phyloP scores from a whole-genome alignment of 805 yeast species.

The Suhomyces pyralidae region DNA sequence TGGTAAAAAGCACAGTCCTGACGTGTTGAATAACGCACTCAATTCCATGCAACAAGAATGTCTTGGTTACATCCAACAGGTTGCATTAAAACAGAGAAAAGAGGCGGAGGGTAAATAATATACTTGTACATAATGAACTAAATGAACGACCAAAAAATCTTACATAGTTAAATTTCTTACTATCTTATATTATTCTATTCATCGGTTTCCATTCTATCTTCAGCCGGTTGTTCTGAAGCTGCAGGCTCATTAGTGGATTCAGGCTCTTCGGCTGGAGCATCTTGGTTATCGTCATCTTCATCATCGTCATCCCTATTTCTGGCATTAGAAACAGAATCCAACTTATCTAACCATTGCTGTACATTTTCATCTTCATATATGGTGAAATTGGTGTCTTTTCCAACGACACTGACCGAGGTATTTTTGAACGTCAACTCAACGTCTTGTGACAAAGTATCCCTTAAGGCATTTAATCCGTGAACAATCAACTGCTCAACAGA shows the following conservation, averaged over 20 bases:
- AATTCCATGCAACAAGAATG: conserved; percentile 37
- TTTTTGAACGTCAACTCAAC: conserved; percentile 81
- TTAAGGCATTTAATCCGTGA: conserved; percentile 83
- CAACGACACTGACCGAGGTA: conserved; percentile 92
- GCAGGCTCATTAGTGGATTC: conserved; percentile 13
- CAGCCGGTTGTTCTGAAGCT: conserved; percentile 12
- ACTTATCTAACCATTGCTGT: conserved; percentile 73
- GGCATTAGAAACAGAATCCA: conserved; percentile 62
- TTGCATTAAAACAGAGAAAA: conserved; percentile 34
- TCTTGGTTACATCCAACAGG: conserved; percentile 37
- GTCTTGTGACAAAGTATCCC: conserved; percentile 93
- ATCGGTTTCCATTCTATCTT: conserved; percentile 43
- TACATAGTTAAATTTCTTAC: too few species aligned
- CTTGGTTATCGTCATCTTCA: conserved; percentile 24
- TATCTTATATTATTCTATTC: conserved; percentile 11
- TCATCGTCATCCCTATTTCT: conserved; percentile 47
- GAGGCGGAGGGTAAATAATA: not conserved
- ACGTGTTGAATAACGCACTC: conserved; percentile 31
- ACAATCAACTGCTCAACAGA: conserved; percentile 72
- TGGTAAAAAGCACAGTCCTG: conserved; percentile 29
- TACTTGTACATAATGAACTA: not conserved
- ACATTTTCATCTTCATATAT: conserved; percentile 86
- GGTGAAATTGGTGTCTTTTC: conserved; percentile 69
- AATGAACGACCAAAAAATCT: not conserved
- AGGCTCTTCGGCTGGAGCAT: conserved; percentile 12